Evolutionary conservation across 73 alveolate genomes (phyloP), one percentile per base, ranked within the genome.

Genomic region (Stentor roeselii): DNA sequence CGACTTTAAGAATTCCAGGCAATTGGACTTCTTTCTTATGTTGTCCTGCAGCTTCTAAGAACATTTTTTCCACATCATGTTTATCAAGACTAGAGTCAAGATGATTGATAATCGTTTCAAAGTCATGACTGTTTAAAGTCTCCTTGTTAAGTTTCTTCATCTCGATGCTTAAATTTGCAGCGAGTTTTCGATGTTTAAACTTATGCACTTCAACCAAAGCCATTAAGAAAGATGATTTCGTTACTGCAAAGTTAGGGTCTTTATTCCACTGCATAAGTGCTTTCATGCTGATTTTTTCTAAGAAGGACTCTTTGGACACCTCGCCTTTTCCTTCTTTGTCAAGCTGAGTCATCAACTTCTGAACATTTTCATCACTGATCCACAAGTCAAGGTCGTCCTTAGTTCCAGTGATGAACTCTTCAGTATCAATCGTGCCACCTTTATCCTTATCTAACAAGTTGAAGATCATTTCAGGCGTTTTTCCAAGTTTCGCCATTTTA

Each of bases 401-500:
- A 35, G 74, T 76, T 1, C 84, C 84, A 36, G n/a, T 39, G 6
- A 76, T n/a, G 34, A 76, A 76, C 39, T 76, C 84, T n/a, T 1
- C 39, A 39, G 78, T 21, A 35, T 37, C 60, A 76, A 76, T 76
- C 21, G 78, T 76, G 14, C 84, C 84, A 14, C 75, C 60, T 1
- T 38, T 38, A 76, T 76, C 84, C 11, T 40, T 32, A 41, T 76
- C 84, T 27, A 76, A 32, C 6, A 76, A 36, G 21, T 34, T 76
- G 39, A 76, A 76, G 39, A 76, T 76, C 36, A 15, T 40, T 76
- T 76, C 74, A 37, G 84, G 84, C 0, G 60, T 37, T 34, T 76
- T 76, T 1, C 84, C 84, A 39, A 76, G 84, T 35, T 76, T 76
- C 32, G 84, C 42, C 84, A 76, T 76, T 21, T 35, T 15, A 37